phyloP scores from a whole-genome alignment of 2,329 filamentous ascomycete species.

The Chlorencoelia australis region DNA sequence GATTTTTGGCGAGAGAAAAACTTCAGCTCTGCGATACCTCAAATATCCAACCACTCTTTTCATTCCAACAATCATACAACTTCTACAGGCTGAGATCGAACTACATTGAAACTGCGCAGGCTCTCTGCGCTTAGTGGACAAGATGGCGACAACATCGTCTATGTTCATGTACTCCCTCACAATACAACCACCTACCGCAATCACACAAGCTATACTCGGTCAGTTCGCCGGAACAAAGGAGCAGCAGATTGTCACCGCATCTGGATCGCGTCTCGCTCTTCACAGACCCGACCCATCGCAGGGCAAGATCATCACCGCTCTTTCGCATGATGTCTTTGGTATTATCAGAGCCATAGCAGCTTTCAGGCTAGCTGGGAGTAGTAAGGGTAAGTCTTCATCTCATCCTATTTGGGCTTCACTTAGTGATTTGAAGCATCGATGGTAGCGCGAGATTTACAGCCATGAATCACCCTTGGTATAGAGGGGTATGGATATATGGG shows the following conservation, averaged over 20 bases:
- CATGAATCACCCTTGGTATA: constrained; percentile 20
- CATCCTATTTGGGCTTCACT: constrained; percentile 42
- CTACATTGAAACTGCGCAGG: constrained; percentile 19
- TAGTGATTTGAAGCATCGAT: constrained; percentile 62
- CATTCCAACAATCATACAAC: too few relatives aligned
- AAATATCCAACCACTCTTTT: too few relatives aligned
- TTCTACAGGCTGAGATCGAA: neutral
- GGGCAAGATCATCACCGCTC: constrained; percentile 74
- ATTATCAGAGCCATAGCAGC: constrained; percentile 84
- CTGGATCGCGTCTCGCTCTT: constrained; percentile 80
- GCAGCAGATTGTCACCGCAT: constrained; percentile 92
- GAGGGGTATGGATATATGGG: constrained; percentile 9
- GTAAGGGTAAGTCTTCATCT: constrained; percentile 68
- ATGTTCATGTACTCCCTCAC: constrained; percentile 99
- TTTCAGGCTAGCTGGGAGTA: constrained; percentile 87
- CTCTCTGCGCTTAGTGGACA: constrained; percentile 21
- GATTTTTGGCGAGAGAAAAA: too few relatives aligned
- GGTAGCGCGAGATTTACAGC: constrained; percentile 34
- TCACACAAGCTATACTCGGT: constrained; percentile 84
- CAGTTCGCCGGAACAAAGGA: constrained; percentile 95
- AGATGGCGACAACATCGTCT: constrained; percentile 93
- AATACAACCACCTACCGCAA: constrained; percentile 80
- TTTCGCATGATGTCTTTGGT: constrained; percentile 91
- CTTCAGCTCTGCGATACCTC: constrained; percentile 14
- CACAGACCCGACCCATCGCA: constrained; percentile 77